Base-by-base conservation (phyloP, 106 monocot genomes). In the Amphibolis antarctica region DNA sequence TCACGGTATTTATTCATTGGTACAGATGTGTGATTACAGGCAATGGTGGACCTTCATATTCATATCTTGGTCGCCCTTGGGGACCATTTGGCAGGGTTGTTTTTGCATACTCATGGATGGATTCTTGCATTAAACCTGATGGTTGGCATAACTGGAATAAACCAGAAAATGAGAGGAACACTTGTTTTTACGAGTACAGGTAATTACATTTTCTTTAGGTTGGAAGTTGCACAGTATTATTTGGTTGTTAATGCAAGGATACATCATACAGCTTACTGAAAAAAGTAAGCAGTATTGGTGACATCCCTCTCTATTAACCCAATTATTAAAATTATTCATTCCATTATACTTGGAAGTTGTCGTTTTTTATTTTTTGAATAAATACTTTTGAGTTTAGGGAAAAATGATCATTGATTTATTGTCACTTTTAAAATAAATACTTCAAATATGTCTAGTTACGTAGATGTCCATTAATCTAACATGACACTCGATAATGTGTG, bases 111-210 rank as follows among this genome's bases (percentile, higher is more conserved):
- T 76, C 89, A n/a, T 96, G 86, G 86, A 86, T 96, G 79, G 94
- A 86, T 75, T 59, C 67, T 1, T 89, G 86, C 78, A 78, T 96
- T 55, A 86, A 52, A 65, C 86, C 89, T 63, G 67, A 59, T 47
- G 89, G 94, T 26, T 96, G 94, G 94, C 69, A 89, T 55, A 96
- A 96, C 71, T 96, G 94, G 94, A 89, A 82, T 52, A 89, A 81
- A 60, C 23, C 64, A 12, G 86, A 89, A 70, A 96, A 96, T 72
- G 94, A 96, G 66, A 75, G 86, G 69, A 89, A 48, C 55, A 79
- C 86, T 22, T 96, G 89, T 28, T 96, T 96, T 53, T 96, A 81
- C 44, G 89, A 96, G 50, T 89, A 89, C 78, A 96, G 83, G 94
- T 96, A 82, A 19, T 7, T 19, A 12, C 20, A 12, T 9, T 13